Evolutionary conservation across 75 land plant species (phyloP).

Genomic region (Ceratopteris richardii): DNA sequence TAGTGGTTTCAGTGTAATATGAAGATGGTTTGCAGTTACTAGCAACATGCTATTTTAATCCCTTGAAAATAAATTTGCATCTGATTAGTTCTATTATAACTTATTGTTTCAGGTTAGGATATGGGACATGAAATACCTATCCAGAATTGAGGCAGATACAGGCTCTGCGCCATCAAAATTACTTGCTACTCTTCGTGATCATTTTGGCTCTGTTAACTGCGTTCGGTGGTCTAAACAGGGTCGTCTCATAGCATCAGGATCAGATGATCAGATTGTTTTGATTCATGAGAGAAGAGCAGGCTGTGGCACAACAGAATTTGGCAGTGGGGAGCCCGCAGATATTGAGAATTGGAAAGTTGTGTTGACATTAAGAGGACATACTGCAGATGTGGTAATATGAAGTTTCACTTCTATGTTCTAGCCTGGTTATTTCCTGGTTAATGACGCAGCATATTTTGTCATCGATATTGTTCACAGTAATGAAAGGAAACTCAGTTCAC

Average conservation of each 20-base stretch:
- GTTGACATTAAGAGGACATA: slow-evolving; percentile 88
- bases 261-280: slow-evolving; percentile 82
- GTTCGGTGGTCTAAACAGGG: slow-evolving; percentile 97
- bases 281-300: slow-evolving; percentile 92
- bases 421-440: too few species aligned
- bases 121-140: slow-evolving; percentile 73
- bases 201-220: slow-evolving; percentile 98
- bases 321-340: slow-evolving; percentile 97
- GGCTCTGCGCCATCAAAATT: slow-evolving; percentile 28
- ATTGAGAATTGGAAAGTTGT: slow-evolving; percentile 95
- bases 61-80: too few species aligned
- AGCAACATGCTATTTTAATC: too few species aligned
- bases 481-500: too few species aligned
- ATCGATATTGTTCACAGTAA: too few species aligned
- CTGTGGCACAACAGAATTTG: slow-evolving; percentile 90
- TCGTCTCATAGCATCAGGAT: slow-evolving; percentile 81
- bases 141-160: slow-evolving; percentile 37
- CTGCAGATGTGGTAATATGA: slow-evolving; percentile 94
- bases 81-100: too few species aligned
- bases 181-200: slow-evolving; percentile 88
- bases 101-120: slow-evolving; percentile 67
- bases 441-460: too few species aligned
- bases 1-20: too few species aligned
- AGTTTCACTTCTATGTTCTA: slow-evolving; percentile 10
- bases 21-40: too few species aligned